These are phyloP conservation scores for Bathelium albidoporum DNA, from an alignment of 495 filamentous ascomycete species.

Conservation along the genomic window DNA sequence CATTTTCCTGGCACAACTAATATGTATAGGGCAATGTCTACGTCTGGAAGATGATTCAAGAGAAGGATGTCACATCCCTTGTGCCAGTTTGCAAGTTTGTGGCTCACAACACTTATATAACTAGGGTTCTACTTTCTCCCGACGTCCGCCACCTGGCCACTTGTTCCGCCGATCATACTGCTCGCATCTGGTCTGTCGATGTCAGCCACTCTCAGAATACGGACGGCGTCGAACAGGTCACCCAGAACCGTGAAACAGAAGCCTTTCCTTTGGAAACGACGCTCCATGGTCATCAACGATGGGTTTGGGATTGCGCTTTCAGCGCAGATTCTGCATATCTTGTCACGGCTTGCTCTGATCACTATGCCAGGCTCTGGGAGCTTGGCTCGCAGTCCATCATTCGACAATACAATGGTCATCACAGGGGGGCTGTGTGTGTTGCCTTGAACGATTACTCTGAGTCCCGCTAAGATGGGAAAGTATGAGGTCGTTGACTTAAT, in stretches of 20 bases:
- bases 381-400: slow-evolving; percentile 76
- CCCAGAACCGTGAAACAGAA: slow-evolving; percentile 27
- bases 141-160: slow-evolving; percentile 96
- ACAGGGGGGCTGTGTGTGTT: slow-evolving; percentile 89
- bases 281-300: slow-evolving; percentile 86
- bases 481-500: too few relatives aligned
- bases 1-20: not conserved
- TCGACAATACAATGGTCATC: slow-evolving; percentile 95
- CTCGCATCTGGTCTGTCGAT: slow-evolving; percentile 92
- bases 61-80: slow-evolving; percentile 73
- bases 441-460: slow-evolving; percentile 96
- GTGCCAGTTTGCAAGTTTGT: slow-evolving; percentile 86
- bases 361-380: slow-evolving; percentile 97
- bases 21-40: slow-evolving; percentile 79
- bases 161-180: slow-evolving; percentile 94
- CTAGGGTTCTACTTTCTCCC: slow-evolving; percentile 86
- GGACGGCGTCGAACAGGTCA: slow-evolving; percentile 10
- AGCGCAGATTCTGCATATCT: slow-evolving; percentile 93
- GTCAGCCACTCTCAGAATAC: slow-evolving; percentile 19
- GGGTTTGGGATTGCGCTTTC: slow-evolving; percentile 99
- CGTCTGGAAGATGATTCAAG: slow-evolving; percentile 85
- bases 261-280: slow-evolving; percentile 78
- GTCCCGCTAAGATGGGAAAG: slow-evolving; percentile 38
- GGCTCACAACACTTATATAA: slow-evolving; percentile 89
- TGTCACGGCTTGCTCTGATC: slow-evolving; percentile 95